phyloP scores from a whole-genome alignment of 2,329 filamentous ascomycete genomes.

The Fusarium staphyleae region DNA sequence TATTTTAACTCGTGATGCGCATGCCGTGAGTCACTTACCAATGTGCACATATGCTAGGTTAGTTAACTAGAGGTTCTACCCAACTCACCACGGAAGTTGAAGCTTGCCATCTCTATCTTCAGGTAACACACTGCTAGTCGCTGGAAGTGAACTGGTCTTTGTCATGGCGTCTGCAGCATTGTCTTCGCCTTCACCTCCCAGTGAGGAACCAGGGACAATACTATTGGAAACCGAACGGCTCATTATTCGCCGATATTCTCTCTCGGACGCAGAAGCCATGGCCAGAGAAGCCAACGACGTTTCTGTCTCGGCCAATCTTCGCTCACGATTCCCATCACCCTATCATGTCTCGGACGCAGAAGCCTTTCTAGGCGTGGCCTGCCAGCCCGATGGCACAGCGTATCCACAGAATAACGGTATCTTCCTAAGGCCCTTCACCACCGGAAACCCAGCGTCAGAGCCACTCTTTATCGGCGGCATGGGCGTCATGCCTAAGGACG shows the following conservation, averaged over 20 bases:
- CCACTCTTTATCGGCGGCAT: constrained; percentile 50
- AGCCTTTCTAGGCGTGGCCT: constrained; percentile 44
- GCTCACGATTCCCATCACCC: constrained; percentile 55
- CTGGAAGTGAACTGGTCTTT: background rate
- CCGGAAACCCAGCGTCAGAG: constrained; percentile 38
- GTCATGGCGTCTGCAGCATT: constrained; percentile 33
- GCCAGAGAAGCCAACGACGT: constrained; percentile 49
- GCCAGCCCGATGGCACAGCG: constrained; percentile 28
- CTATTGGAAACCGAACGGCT: constrained; percentile 46
- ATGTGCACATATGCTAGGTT: background rate
- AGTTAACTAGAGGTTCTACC: too few relatives aligned
- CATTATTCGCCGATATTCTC: constrained; percentile 51
- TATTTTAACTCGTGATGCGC: too few relatives aligned
- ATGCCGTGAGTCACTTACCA: too few relatives aligned
- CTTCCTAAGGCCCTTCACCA: constrained; percentile 41
- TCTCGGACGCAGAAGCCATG: constrained; percentile 49
- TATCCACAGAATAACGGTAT: constrained; percentile 47
- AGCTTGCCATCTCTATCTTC: too few relatives aligned
- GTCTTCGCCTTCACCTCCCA: constrained; percentile 36
- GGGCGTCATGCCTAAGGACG: constrained; percentile 47
- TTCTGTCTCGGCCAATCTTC: constrained; percentile 50
- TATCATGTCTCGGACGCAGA: constrained; percentile 53
- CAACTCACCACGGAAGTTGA: too few relatives aligned
- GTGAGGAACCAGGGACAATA: constrained; percentile 40
- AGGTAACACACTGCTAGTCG: background rate